phyloP scores from a whole-genome alignment of 139 green algal genomes.

The Closterium sp. region DNA sequence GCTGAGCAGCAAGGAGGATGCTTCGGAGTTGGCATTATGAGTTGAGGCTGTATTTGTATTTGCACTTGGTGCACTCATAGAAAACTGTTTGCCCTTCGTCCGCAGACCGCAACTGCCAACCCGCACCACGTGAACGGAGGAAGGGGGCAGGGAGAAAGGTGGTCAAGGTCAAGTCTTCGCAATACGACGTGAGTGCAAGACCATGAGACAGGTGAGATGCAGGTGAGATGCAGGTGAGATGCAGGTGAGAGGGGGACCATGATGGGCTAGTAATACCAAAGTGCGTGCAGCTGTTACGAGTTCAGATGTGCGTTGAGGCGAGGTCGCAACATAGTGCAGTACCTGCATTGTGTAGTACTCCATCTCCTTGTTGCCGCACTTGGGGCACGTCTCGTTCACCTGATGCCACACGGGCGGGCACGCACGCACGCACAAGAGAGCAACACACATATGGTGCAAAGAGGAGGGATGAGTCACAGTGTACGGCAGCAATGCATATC shows the following conservation, averaged over 20 bases:
- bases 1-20: neutral
- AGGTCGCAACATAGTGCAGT: neutral
- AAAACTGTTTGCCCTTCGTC: conserved; percentile 68
- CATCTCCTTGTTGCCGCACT: conserved; percentile 56
- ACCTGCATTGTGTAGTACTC: conserved; percentile 65
- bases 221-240: neutral
- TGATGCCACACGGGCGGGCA: neutral
- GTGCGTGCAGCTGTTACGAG: too few relatives aligned
- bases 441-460: neutral
- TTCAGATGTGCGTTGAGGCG: too few relatives aligned
- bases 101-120: conserved; percentile 56
- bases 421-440: neutral
- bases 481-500: neutral
- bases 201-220: neutral
- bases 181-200: too few relatives aligned
- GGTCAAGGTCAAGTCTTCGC: neutral
- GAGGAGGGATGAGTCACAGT: neutral
- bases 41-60: conserved; percentile 56
- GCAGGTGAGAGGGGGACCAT: too few relatives aligned
- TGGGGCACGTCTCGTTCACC: conserved; percentile 61
- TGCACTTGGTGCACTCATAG: conserved; percentile 64
- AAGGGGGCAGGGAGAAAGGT: neutral
- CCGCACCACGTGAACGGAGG: neutral
- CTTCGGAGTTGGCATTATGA: conserved; percentile 14
- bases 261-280: too few relatives aligned